Percentiles rank a stretch among this genome's conserved stretches.
Evolutionary conservation across 2,329 filamentous ascomycete species (phyloP).

Genomic region (Aureobasidium subglaciale): DNA sequence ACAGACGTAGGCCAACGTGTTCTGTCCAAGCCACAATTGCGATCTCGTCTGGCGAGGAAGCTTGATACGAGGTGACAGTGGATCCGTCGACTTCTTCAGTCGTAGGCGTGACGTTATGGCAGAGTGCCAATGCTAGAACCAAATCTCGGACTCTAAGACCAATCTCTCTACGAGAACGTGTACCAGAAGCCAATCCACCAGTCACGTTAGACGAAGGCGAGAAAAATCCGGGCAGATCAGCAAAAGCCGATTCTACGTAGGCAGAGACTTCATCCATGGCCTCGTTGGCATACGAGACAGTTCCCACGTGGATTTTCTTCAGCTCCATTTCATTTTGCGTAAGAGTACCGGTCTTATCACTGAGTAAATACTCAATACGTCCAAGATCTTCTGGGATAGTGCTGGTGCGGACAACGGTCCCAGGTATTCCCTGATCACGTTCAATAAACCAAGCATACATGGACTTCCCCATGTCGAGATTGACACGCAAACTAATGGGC

Average conservation of each 20-base stretch:
- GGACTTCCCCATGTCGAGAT: conserved; percentile 93
- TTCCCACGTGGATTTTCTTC: conserved; percentile 97
- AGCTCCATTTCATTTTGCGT: conserved; percentile 83
- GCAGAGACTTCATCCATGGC: conserved; percentile 94
- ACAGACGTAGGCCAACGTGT: conserved; percentile 75
- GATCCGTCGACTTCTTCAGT: conserved; percentile 75
- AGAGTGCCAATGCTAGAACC: conserved; percentile 83
- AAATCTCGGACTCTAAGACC: conserved; percentile 88
- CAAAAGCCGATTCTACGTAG: conserved; percentile 80
- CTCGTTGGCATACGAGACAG: conserved; percentile 95
- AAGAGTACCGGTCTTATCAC: conserved; percentile 95
- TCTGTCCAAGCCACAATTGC: conserved; percentile 96
- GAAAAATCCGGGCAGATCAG: conserved; percentile 45
- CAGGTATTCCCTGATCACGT: conserved; percentile 79
- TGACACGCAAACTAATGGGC: conserved; percentile 91
- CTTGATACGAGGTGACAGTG: conserved; percentile 79
- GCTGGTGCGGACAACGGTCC: conserved; percentile 88
- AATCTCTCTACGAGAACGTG: conserved; percentile 85
- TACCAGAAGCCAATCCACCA: conserved; percentile 46
- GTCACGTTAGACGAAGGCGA: conserved; percentile 63
- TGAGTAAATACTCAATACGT: conserved; percentile 90
- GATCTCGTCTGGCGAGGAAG: conserved; percentile 95
- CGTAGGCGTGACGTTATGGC: conserved; percentile 94
- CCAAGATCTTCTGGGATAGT: conserved; percentile 96
- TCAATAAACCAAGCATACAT: conserved; percentile 96